A percentile compares a stretch with the other conserved stretches of the same genome.
These are phyloP conservation scores for Didymella glomerata DNA, from an alignment of 2,329 filamentous ascomycete genomes.

Conservation along the genomic window DNA sequence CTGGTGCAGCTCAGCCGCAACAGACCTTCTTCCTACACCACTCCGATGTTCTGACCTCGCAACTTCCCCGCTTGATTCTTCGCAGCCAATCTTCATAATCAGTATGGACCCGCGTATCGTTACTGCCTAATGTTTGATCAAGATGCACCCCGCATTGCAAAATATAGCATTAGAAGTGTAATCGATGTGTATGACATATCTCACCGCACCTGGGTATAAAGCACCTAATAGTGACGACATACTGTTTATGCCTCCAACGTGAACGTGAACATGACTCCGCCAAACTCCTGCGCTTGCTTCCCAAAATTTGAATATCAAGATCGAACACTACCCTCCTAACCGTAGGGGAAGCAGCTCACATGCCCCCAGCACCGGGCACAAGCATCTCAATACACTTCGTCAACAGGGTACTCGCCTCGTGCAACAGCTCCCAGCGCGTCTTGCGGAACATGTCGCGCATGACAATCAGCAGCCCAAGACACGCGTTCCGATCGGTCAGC, in stretches of 20 bases:
- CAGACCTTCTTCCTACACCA: too few species aligned
- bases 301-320: background rate
- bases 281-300: background rate
- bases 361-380: slow-evolving; percentile 34
- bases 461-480: slow-evolving; percentile 80
- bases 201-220: background rate
- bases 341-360: background rate
- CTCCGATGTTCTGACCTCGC: too few species aligned
- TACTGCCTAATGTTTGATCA: too few species aligned
- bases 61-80: too few species aligned
- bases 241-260: background rate
- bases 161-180: too few species aligned
- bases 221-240: background rate
- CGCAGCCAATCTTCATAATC: too few species aligned
- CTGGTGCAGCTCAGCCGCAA: too few species aligned
- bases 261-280: background rate
- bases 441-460: slow-evolving; percentile 82
- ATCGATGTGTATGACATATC: too few species aligned
- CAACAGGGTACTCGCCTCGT: slow-evolving; percentile 83
- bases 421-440: slow-evolving; percentile 89
- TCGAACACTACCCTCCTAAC: too few species aligned
- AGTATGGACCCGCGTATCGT: too few species aligned
- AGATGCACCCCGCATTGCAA: too few species aligned
- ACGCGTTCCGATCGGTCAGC: slow-evolving; percentile 80
- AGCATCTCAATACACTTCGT: slow-evolving; percentile 79